Percentiles rank a stretch among this genome's conserved stretches.
Evolutionary conservation across 208 protist genomes (phyloP).

Genomic region (Endotrypanum monterogeii): DNA sequence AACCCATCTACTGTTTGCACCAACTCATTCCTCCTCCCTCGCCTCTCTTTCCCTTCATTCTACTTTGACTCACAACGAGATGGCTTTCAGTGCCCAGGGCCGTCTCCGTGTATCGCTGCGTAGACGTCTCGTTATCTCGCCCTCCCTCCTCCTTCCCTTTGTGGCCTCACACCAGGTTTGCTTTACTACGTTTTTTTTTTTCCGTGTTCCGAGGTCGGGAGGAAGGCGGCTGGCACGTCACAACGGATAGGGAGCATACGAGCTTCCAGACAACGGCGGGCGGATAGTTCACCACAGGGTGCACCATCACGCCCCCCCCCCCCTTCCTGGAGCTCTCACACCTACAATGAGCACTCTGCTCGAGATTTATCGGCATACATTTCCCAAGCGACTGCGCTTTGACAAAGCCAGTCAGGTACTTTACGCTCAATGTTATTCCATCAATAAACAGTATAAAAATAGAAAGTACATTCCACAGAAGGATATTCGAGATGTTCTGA

Average conservation of each 20-base stretch:
- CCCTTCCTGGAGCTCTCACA: not conserved
- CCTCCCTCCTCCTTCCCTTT: not conserved
- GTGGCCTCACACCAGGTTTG: not conserved
- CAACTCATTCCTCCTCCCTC: not conserved
- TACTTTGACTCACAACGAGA: not conserved
- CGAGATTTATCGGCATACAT: slow-evolving; percentile 72
- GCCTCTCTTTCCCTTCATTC: not conserved
- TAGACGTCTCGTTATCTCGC: not conserved
- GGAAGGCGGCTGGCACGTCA: not conserved
- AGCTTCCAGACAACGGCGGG: not conserved
- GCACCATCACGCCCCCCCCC: not conserved
- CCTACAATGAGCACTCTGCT: slow-evolving; percentile 54
- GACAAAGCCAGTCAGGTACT: slow-evolving; percentile 81
- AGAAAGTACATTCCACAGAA: slow-evolving; percentile 78
- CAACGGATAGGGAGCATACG: not conserved
- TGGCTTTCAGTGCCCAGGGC: not conserved
- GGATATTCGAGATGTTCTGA: slow-evolving; percentile 62
- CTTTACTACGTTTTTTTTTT: not conserved
- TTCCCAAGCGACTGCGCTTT: slow-evolving; percentile 82
- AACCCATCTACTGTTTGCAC: not conserved
- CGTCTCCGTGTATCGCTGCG: not conserved
- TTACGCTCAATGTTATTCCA: slow-evolving; percentile 69
- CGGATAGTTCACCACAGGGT: not conserved
- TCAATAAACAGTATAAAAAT: slow-evolving; percentile 64
- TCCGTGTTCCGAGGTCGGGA: not conserved